A percentile compares a stretch with the other conserved stretches of the same genome.
Conservation (phyloP, 2,329 filamentous ascomycete species). For the Aschersonia sp. region DNA sequence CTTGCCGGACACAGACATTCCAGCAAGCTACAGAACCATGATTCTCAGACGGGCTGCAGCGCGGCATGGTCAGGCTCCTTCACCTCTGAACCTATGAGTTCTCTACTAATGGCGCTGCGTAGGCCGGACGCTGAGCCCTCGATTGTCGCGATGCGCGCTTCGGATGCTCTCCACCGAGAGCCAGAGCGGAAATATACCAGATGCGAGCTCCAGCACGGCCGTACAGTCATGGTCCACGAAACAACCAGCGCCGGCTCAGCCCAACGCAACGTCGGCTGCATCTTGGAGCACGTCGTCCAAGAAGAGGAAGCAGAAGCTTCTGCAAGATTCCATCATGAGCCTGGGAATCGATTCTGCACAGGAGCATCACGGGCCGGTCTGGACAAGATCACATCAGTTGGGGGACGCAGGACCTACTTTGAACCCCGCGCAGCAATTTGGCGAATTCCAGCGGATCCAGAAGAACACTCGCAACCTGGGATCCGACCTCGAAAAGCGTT, state of each 20-base stretch:
- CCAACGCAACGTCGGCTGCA: conserved; percentile 7
- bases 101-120: neutral
- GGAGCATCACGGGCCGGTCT: conserved; percentile 17
- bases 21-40: conserved; percentile 24
- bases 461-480: conserved; percentile 32
- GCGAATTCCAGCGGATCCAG: conserved; percentile 22
- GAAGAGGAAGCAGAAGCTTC: conserved; percentile 20
- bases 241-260: conserved; percentile 4
- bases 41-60: conserved; percentile 38
- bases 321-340: conserved; percentile 18
- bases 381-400: conserved; percentile 17
- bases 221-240: conserved; percentile 9
- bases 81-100: too few species aligned
- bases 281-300: conserved; percentile 8
- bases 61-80: conserved; percentile 34
- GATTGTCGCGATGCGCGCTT: conserved; percentile 19
- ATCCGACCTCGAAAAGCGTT: conserved; percentile 35
- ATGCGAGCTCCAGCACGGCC: conserved; percentile 1
- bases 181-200: conserved; percentile 6
- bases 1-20: neutral
- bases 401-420: conserved; percentile 20
- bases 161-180: conserved; percentile 19
- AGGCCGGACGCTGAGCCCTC: conserved; percentile 31
- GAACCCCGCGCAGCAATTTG: conserved; percentile 23
- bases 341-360: conserved; percentile 19